Evolutionary conservation across 2,329 filamentous ascomycete genomes (phyloP), one percentile per base, ranked within the genome.

Genomic region (Scytalidium lignicola): DNA sequence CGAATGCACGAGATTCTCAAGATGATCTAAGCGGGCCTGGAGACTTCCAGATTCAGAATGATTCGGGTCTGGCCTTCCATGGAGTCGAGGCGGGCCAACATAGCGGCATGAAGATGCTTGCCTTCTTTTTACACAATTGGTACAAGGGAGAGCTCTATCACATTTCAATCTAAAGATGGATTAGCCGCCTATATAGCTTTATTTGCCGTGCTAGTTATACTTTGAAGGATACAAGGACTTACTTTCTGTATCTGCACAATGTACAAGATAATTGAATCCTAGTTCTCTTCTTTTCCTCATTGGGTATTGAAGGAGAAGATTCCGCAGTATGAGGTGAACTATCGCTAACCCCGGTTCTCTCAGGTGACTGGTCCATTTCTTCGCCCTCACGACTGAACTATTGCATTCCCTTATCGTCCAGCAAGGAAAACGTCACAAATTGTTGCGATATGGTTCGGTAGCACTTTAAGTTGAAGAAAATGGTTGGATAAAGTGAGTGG

Each of bases 1-100:
- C 39, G 67, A 70, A 20, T 76, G 67, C 19, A 81, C 75, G 70
- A 81, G 74, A 46, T 75, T 72, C 62, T 81, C 78, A 1, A 82
- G 74, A 43, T 75, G 70, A 59, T 71, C 73, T 32, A 82, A 67
- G 47, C 77, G 69, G 10, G 74, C 72, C 28, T 76, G 72, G 70
- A 80, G 75, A 65, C 73, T 72, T 63, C 70, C 71, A 67, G 44
- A 32, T 5, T 28, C 43, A n/a, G 29, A 29, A 49, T 17, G 23
- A 21, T 10, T 41, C 4, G 28, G 53, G 60, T 12, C 51, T 51
- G 4, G 51, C 17, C 13, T 51, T 39, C 8, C 54, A 44, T n/a
- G 44, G 17, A 29, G 51, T 57, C 28, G 47, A 32, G n/a, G 49
- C 47, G 70, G 39, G 73, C 75, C 46, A 70, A 75, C 59, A 78